Conservation (phyloP, 176 grass and related monocot genomes). For the Miscanthus lutarioriparius region DNA sequence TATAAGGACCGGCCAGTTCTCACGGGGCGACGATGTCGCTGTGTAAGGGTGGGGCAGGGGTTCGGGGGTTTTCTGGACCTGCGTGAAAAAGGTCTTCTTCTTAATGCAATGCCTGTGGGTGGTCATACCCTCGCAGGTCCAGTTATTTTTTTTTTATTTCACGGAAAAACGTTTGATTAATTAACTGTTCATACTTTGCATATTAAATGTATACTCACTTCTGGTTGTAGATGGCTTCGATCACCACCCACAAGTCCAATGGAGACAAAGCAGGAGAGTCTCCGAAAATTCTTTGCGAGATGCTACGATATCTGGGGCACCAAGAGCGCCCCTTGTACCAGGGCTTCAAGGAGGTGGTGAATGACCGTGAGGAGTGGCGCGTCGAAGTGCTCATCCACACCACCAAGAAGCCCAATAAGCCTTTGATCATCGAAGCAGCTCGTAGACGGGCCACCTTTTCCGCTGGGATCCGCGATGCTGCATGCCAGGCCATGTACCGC, state of each 20-base stretch:
- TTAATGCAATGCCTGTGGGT: too few relatives aligned
- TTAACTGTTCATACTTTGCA: too few relatives aligned
- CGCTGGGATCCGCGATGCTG: background rate
- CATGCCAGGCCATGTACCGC: background rate
- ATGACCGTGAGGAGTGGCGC: background rate
- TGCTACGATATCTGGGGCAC: background rate
- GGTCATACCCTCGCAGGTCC: too few relatives aligned
- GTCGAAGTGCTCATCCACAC: background rate
- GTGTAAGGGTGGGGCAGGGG: too few relatives aligned
- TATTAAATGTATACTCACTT: too few relatives aligned
- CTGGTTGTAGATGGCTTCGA: background rate
- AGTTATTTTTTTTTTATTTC: too few relatives aligned
- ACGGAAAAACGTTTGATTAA: too few relatives aligned
- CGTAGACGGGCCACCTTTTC: background rate
- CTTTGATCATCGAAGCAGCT: background rate
- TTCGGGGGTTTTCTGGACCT: too few relatives aligned
- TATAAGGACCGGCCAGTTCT: too few relatives aligned
- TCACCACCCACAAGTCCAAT: background rate
- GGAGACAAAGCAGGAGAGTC: background rate
- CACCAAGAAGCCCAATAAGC: too few relatives aligned
- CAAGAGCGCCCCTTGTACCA: background rate
- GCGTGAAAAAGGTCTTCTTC: too few relatives aligned
- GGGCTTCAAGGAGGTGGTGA: background rate
- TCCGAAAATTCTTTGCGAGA: background rate
- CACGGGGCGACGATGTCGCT: too few relatives aligned